Conservation (phyloP, 2,329 filamentous ascomycete genomes). For the Nothomitra cinnamomea region DNA sequence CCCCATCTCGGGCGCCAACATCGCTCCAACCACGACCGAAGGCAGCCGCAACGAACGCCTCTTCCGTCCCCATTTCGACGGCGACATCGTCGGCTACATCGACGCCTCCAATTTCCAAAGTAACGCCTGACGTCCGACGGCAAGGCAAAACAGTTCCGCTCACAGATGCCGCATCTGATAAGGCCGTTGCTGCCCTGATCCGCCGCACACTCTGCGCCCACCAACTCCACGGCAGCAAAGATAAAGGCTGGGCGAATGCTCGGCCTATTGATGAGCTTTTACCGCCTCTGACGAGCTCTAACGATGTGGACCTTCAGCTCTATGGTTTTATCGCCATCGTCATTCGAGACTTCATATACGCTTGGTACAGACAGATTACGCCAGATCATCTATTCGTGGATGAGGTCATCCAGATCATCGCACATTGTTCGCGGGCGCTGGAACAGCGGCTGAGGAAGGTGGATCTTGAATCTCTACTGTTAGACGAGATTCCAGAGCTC, state of each 20-base stretch:
- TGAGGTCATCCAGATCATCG: conserved; percentile 78
- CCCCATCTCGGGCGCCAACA: neutral
- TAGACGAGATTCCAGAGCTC: conserved; percentile 77
- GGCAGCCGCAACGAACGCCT: conserved; percentile 4
- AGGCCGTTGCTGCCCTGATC: conserved; percentile 64
- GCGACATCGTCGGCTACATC: neutral
- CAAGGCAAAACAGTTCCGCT: neutral
- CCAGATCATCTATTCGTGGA: conserved; percentile 75
- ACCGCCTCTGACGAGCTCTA: conserved; percentile 82
- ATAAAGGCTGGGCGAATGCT: conserved; percentile 39
- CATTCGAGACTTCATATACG: conserved; percentile 75
- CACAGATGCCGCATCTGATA: conserved; percentile 38
- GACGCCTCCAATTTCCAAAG: neutral
- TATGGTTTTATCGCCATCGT: conserved; percentile 87
- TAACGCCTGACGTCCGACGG: neutral
- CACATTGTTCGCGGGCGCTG: conserved; percentile 73
- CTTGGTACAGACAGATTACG: conserved; percentile 88
- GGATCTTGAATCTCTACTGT: conserved; percentile 63
- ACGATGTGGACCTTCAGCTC: conserved; percentile 81
- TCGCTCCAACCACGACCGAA: conserved; percentile 4
- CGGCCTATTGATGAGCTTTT: conserved; percentile 64
- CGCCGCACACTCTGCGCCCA: conserved; percentile 61
- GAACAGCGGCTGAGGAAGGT: conserved; percentile 73
- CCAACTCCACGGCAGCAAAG: conserved; percentile 34
- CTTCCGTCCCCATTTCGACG: neutral